Evolutionary conservation across 768 basidiomycete species (phyloP).

Genomic region (Kwoniella shandongensis): DNA sequence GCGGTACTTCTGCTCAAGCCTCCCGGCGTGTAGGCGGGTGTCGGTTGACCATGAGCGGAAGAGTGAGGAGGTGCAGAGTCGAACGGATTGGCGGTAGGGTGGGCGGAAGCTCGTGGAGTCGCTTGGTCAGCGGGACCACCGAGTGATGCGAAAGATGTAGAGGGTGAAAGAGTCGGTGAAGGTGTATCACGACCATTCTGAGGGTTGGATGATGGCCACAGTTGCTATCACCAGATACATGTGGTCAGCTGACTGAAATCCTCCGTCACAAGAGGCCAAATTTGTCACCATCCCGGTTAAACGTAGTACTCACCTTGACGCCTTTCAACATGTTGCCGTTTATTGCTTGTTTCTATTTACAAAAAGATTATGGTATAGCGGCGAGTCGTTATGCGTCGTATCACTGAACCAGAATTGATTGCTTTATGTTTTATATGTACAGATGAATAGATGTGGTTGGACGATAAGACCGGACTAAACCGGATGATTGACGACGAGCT

Average conservation of each 20-base stretch:
- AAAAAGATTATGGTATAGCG: no score
- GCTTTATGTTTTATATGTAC: no score
- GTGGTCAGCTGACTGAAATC: not conserved
- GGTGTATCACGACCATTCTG: constrained; percentile 24
- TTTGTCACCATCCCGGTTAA: not conserved
- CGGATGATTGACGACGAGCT: no score
- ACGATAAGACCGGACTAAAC: no score
- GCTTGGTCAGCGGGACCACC: constrained; percentile 49
- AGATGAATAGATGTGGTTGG: no score
- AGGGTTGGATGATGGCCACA: constrained; percentile 33
- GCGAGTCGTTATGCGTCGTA: no score
- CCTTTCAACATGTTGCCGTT: constrained; percentile 46
- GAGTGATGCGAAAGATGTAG: constrained; percentile 38
- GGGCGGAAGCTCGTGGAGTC: constrained; percentile 45
- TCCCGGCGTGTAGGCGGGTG: constrained; percentile 4
- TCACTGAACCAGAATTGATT: no score
- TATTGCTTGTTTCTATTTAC: not conserved
- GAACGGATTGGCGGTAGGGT: constrained; percentile 41
- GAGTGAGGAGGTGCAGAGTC: constrained; percentile 25
- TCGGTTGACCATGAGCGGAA: constrained; percentile 7
- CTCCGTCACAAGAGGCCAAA: constrained; percentile 1
- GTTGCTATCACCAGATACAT: constrained; percentile 20
- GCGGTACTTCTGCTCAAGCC: constrained; percentile 29
- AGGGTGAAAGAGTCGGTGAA: constrained; percentile 43
- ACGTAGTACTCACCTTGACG: constrained; percentile 39